Evolutionary conservation across 2,329 filamentous ascomycete genomes (phyloP).

Genomic region (Fusarium xylarioides): DNA sequence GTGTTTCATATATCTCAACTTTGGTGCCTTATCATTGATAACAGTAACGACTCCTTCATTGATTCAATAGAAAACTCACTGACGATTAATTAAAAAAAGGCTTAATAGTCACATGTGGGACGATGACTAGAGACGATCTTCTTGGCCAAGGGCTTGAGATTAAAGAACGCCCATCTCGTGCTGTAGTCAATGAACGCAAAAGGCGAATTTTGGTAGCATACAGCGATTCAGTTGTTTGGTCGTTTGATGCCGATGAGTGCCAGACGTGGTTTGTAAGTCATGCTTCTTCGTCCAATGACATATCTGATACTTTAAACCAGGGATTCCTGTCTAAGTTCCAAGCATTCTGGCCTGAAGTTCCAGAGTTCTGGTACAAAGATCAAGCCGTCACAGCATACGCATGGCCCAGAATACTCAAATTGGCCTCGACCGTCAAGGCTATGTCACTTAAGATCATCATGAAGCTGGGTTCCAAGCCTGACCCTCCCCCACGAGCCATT

Average conservation of each 20-base stretch:
- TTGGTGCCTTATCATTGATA: conserved; percentile 57
- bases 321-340: conserved; percentile 54
- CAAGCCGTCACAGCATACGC: conserved; percentile 40
- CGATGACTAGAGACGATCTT: conserved; percentile 47
- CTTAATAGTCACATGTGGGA: conserved; percentile 55
- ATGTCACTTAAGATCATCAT: conserved; percentile 37
- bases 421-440: conserved; percentile 34
- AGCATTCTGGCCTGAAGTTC: conserved; percentile 52
- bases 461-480: conserved; percentile 29
- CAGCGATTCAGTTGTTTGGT: conserved; percentile 50
- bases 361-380: conserved; percentile 50
- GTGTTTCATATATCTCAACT: conserved; percentile 60
- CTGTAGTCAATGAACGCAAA: conserved; percentile 12
- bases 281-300: background rate
- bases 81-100: conserved; percentile 25
- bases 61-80: background rate
- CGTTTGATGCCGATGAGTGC: conserved; percentile 51
- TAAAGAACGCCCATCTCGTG: conserved; percentile 43
- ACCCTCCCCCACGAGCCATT: conserved; percentile 22
- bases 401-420: conserved; percentile 46
- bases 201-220: conserved; percentile 49
- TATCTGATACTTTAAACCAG: conserved; percentile 35
- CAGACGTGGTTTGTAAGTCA: conserved; percentile 56
- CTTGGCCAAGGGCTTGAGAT: conserved; percentile 47
- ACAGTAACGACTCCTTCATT: conserved; percentile 46